Base-by-base conservation (phyloP, 345 rosid species). In the Jatropha curcas region DNA sequence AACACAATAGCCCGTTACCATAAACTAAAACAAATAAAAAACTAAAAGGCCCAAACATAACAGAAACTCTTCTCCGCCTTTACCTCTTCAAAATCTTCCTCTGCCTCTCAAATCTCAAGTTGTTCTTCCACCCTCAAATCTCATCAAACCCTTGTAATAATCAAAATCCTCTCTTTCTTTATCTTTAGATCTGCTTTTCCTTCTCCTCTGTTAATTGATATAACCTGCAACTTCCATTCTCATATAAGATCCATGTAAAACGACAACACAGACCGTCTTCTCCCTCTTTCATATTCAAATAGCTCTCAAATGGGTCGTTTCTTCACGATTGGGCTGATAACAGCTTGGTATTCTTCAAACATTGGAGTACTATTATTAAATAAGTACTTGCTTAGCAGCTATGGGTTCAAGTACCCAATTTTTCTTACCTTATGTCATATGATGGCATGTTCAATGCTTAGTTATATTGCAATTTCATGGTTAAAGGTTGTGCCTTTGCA, bases 361-460 rank as follows among this genome's bases (percentile, higher is more conserved):
- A 82, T 82, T 58, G 82, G 84, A 51, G 82, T 82, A 19, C 25
- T 82, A 30, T 60, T 82, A 22, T 51, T 82, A 24, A 82, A 82
- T 80, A 82, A 82, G 55, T 78, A 78, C 50, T 69, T 82, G 75
- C 80, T 82, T 3, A 78, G 75, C 77, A 82, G 69, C 71, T 82
- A 75, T 59, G 84, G 84, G 16, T 82, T 75, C 77, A 78, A 65
- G 66, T 82, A 78, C 75, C 84, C 84, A 35, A 78, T 82, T 19
- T 82, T 75, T 43, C 82, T 78, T 22, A 82, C 84, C 1, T 64
- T 82, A 34, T 82, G 84, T 55, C 84, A 82, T 60, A 78, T 78
- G 84, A 45, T 75, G 71, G 71, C 84, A 1, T 82, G 84, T 60
- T 82, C 84, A 14, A 34, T 82, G 65, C 67, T 82, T 9, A 78